These are phyloP conservation scores for Coccinonectria pachysandricola DNA, from an alignment of 2,329 filamentous ascomycete genomes.

Conservation along the genomic window DNA sequence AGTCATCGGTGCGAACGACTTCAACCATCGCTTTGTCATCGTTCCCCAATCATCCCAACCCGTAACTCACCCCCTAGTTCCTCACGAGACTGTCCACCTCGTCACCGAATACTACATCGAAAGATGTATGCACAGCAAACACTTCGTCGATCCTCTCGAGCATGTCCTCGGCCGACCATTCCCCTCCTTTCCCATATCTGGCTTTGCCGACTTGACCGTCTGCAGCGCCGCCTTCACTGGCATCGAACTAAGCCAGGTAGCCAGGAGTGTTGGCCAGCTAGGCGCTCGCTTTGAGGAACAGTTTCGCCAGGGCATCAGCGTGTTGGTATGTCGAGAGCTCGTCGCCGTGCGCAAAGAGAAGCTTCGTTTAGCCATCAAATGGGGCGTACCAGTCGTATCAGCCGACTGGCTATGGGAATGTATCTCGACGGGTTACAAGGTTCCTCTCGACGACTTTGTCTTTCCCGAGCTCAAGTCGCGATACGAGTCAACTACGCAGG, in stretches of 20 bases:
- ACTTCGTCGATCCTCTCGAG: conserved; percentile 55
- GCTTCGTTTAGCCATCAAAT: conserved; percentile 62
- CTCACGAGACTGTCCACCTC: conserved; percentile 31
- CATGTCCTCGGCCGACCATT: conserved; percentile 73
- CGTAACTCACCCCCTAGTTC: conserved; percentile 30
- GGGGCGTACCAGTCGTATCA: conserved; percentile 70
- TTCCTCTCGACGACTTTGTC: conserved; percentile 36
- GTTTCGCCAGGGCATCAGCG: conserved; percentile 58
- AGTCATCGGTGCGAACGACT: conserved; percentile 17
- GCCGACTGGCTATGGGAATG: conserved; percentile 80
- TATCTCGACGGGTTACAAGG: conserved; percentile 45
- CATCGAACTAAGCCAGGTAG: conserved; percentile 76
- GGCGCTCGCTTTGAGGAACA: conserved; percentile 75
- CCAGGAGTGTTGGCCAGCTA: conserved; percentile 63
- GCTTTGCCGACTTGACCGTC: conserved; percentile 60
- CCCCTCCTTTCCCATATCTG: conserved; percentile 55
- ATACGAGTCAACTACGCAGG: conserved; percentile 11
- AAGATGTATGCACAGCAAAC: conserved; percentile 69
- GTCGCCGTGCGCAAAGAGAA: conserved; percentile 60
- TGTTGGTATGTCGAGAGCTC: conserved; percentile 62
- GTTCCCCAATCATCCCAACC: conserved; percentile 43
- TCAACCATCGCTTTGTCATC: conserved; percentile 37
- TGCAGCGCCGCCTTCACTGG: conserved; percentile 76
- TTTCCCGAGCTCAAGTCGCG: conserved; percentile 35
- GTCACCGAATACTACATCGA: conserved; percentile 95